phyloP scores from a whole-genome alignment of 306 rosid genomes.

The Prunus mume region DNA sequence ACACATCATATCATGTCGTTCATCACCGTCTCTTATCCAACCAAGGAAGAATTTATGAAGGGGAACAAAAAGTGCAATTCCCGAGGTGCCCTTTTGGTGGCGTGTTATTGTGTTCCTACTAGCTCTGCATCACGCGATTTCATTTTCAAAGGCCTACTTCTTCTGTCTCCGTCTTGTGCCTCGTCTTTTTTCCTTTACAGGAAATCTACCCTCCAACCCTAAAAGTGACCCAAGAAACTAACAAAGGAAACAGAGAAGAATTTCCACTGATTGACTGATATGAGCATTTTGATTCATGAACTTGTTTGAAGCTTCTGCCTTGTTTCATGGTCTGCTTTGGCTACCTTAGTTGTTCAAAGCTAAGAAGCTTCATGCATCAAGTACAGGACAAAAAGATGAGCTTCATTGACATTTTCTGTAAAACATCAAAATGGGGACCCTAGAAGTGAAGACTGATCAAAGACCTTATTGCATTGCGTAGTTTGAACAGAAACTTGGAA shows the following conservation, averaged over 20 bases:
- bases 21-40: conserved; percentile 30
- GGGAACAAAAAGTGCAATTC: conserved; percentile 23
- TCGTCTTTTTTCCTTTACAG: no score
- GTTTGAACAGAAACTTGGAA: not conserved
- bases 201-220: no score
- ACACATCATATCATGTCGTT: conserved; percentile 1
- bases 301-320: not conserved
- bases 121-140: not conserved
- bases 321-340: not conserved
- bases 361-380: not conserved
- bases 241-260: not conserved
- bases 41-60: conserved; percentile 18
- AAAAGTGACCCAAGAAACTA: no score
- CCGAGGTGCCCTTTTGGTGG: conserved; percentile 22
- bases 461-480: not conserved
- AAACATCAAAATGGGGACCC: not conserved
- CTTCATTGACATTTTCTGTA: not conserved
- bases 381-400: not conserved
- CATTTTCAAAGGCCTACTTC: not conserved
- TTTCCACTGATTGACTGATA: not conserved
- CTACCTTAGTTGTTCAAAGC: not conserved
- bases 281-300: not conserved
- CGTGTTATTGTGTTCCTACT: not conserved
- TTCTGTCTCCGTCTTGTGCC: not conserved
- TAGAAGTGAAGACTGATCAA: not conserved